phyloP scores from a whole-genome alignment of 148 eudicot species.

The Pouteria glomerata region DNA sequence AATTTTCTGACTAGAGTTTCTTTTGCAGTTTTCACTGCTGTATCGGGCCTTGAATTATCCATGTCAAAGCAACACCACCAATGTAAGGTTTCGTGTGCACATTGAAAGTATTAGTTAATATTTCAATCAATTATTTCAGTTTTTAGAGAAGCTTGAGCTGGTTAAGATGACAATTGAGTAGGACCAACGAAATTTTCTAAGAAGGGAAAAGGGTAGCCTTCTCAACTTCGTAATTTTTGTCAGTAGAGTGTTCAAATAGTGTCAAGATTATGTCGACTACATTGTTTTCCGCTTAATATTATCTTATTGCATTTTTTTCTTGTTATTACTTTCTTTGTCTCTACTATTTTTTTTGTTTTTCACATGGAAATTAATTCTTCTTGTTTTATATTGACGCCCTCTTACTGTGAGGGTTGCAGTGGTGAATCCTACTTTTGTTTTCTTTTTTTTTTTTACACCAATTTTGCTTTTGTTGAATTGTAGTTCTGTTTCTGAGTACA shows the following conservation, averaged over 20 bases:
- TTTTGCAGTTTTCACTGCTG: constrained; percentile 78
- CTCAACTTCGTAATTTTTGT: background rate
- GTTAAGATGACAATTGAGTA: background rate
- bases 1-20: constrained; percentile 3
- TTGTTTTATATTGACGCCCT: no score
- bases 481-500: background rate
- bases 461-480: background rate
- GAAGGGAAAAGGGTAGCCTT: no score
- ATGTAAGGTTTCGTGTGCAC: constrained; percentile 43
- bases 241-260: background rate
- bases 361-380: background rate
- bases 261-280: background rate
- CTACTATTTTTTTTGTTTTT: no score
- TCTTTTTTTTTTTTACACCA: background rate
- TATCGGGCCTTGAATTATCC: constrained; percentile 80
- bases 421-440: background rate
- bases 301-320: no score
- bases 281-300: no score
- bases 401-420: background rate
- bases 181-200: no score
- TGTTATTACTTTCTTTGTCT: no score
- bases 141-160: background rate
- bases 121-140: background rate
- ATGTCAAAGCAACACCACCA: constrained; percentile 82
- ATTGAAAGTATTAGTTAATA: background rate